A percentile compares a stretch with the other conserved stretches of the same genome.
phyloP scores from a whole-genome alignment of 768 basidiomycete species.

The Mycena chlorophos region DNA sequence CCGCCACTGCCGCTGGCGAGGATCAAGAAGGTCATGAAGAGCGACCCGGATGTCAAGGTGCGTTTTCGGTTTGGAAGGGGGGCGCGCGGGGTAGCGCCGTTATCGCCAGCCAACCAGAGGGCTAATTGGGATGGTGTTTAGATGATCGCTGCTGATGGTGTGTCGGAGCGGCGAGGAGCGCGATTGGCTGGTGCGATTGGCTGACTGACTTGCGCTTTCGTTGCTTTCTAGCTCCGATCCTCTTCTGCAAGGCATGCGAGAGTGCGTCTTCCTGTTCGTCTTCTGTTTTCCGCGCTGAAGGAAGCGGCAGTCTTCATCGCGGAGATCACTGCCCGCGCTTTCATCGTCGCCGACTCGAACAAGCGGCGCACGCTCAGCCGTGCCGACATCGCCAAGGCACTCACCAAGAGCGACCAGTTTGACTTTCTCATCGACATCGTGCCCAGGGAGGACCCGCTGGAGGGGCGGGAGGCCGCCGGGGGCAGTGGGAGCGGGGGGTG shows the following conservation, averaged over 20 bases:
- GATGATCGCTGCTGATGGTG: conserved; percentile 99
- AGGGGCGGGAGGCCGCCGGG: not conserved
- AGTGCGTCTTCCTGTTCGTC: conserved; percentile 54
- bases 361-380: conserved; percentile 95
- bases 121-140: conserved; percentile 30
- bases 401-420: conserved; percentile 92
- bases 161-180: conserved; percentile 24
- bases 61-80: conserved; percentile 31
- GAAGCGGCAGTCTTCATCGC: conserved; percentile 81
- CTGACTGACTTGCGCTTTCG: too few relatives aligned
- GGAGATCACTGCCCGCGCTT: conserved; percentile 94
- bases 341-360: conserved; percentile 92
- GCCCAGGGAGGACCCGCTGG: conserved; percentile 70
- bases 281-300: not conserved
- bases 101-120: conserved; percentile 8
- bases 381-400: conserved; percentile 90
- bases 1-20: conserved; percentile 89
- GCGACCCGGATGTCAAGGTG: conserved; percentile 95
- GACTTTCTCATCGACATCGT: conserved; percentile 98
- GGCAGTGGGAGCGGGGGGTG: not conserved
- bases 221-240: conserved; percentile 68
- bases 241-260: conserved; percentile 98
- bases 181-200: conserved; percentile 16
- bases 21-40: conserved; percentile 99
- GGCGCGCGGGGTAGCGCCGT: too few relatives aligned